These are phyloP conservation scores for Diaporthe sp. DNA, from an alignment of 2,329 filamentous ascomycete species.

Conservation along the genomic window DNA sequence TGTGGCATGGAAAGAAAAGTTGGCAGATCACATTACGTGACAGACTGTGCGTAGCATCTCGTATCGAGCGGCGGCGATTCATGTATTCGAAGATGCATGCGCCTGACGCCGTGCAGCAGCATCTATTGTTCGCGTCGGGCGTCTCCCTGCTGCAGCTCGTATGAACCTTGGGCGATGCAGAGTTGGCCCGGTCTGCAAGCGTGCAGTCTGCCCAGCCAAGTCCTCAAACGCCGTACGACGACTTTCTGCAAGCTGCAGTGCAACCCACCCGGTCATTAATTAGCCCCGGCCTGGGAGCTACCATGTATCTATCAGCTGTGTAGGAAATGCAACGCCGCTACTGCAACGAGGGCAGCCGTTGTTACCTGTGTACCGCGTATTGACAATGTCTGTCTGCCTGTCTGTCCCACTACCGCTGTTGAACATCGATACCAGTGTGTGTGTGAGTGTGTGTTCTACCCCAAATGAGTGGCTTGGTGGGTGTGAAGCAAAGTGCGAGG, in stretches of 20 bases:
- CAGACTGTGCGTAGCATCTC: slow-evolving; percentile 5
- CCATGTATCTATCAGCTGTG: not conserved
- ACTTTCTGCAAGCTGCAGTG: slow-evolving; percentile 37
- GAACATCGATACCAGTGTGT: not conserved
- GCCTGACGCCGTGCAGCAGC: slow-evolving; percentile 20
- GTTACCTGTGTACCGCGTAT: not conserved
- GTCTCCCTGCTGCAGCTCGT: slow-evolving; percentile 30
- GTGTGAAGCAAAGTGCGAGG: not conserved
- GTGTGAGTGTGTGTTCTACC: not conserved
- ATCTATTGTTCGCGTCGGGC: not conserved
- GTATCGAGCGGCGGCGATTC: slow-evolving; percentile 11
- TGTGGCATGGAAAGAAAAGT: not conserved
- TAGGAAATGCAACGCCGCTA: slow-evolving; percentile 28
- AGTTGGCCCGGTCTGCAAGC: not conserved
- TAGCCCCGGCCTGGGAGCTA: not conserved
- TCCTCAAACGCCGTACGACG: slow-evolving; percentile 22
- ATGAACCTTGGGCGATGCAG: slow-evolving; percentile 8
- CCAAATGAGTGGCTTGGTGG: not conserved
- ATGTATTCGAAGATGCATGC: not conserved
- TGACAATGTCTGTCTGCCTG: not conserved
- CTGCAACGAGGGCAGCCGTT: not conserved
- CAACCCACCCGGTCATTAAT: slow-evolving; percentile 27
- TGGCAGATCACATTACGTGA: slow-evolving; percentile 15
- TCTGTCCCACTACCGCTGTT: not conserved
- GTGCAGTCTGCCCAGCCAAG: not conserved